Evolutionary conservation across 2,329 filamentous ascomycete species (phyloP).

Genomic region (Herpotrichia juniperi): DNA sequence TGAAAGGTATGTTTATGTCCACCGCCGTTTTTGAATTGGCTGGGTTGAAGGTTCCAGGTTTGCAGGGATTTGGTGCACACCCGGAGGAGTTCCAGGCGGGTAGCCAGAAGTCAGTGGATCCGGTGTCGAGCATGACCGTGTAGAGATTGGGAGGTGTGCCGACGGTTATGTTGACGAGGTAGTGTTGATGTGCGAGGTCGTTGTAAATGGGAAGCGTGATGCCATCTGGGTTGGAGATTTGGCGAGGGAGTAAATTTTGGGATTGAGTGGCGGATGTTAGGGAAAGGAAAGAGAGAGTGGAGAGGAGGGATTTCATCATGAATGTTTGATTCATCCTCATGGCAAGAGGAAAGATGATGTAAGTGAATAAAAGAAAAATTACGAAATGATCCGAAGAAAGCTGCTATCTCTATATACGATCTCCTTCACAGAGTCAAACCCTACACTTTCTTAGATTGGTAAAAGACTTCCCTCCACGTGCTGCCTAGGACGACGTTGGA

Average conservation of each 20-base stretch:
- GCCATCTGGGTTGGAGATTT: not conserved
- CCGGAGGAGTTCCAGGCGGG: constrained; percentile 15
- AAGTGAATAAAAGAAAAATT: too few species aligned
- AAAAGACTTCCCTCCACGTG: too few species aligned
- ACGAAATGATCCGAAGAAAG: too few species aligned
- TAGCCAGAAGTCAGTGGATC: constrained; percentile 16
- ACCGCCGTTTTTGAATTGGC: constrained; percentile 9
- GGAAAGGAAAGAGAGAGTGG: not conserved
- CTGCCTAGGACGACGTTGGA: too few species aligned
- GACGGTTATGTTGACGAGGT: constrained; percentile 14
- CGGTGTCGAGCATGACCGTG: constrained; percentile 16
- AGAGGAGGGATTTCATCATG: not conserved
- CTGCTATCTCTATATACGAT: too few species aligned
- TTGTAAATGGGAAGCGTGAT: not conserved
- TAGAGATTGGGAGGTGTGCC: constrained; percentile 17
- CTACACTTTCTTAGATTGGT: too few species aligned
- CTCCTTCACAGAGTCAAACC: too few species aligned
- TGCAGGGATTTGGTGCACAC: constrained; percentile 14
- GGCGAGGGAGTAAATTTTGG: not conserved
- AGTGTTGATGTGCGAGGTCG: constrained; percentile 10
- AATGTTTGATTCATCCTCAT: too few species aligned
- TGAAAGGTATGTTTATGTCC: constrained; percentile 10
- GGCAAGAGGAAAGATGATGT: too few species aligned
- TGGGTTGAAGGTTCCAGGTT: constrained; percentile 8
- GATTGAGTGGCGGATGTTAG: not conserved